Base-by-base conservation (phyloP, 495 filamentous ascomycete species). In the Penicillium bovifimosum region DNA sequence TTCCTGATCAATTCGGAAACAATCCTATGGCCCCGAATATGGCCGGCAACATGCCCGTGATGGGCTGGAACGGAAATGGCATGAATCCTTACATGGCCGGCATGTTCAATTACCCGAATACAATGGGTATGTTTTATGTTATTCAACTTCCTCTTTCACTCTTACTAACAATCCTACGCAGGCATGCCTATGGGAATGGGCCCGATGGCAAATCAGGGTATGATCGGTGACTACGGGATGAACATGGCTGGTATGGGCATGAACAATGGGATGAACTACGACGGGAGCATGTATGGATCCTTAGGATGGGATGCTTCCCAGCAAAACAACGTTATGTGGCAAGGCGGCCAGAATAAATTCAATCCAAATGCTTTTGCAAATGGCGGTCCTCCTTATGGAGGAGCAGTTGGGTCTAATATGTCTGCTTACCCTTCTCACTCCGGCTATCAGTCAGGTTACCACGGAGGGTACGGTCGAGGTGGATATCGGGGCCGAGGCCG, bases 221-320 rank as follows among this genome's bases (percentile, higher is more conserved):
- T 95, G 86, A 88, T 87, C 80, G 85, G 86, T 70, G 88, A 86
- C 52, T 92, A 84, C 73, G 85, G 85, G 76, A 90, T 91, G 86
- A 88, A 86, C 80, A 92, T 92, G 86, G 85, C 84, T 81, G 86
- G 85, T 76, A 91, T 90, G 88, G 87, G 85, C 70, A 90, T 93
- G 88, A 84, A 84, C 61, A 85, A 86, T 82, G 87, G 85, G 73
- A 73, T 79, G 76, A 87, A 85, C 59, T 91, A 82, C 78, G 82
- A 84, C 71, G 79, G 76, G 66, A 74, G 75, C 61, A 78, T 76
- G 69, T 81, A 81, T 77, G 81, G 81, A 58, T 61, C 63, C 26
- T 54, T 60, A 69, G 80, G 80, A 68, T 83, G 80, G 79, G 80
- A 84, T 65, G 78, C 77, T 62, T 70, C 67, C 49, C 74, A 74